phyloP scores from a whole-genome alignment of 352 stramenopile species.

The Phytopythium kandeliae region DNA sequence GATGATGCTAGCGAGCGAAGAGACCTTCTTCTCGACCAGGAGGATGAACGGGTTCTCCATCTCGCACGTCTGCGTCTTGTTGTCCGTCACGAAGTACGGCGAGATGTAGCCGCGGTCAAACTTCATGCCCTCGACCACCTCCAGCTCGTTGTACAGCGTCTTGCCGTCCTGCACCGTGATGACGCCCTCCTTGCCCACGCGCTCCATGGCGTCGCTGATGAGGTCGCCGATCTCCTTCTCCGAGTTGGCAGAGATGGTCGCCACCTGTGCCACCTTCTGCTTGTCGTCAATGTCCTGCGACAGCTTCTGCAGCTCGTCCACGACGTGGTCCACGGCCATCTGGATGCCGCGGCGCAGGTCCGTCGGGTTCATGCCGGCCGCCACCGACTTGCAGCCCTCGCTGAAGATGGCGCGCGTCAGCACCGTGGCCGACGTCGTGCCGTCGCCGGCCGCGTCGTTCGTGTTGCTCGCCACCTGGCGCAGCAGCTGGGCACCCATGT shows the following conservation, averaged over 20 bases:
- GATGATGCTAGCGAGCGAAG: constrained; percentile 94
- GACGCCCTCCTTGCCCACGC: constrained; percentile 98
- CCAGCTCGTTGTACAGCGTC: constrained; percentile 99
- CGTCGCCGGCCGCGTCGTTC: constrained; percentile 99
- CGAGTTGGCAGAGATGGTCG: constrained; percentile 99
- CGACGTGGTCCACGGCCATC: constrained; percentile 95
- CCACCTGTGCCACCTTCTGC: constrained; percentile 99
- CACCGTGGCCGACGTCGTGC: constrained; percentile 99
- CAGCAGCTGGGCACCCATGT: constrained; percentile 68
- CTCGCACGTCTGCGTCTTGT: constrained; percentile 98
- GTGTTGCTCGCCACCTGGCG: constrained; percentile 95
- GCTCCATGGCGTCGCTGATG: constrained; percentile 99
- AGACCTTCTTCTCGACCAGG: constrained; percentile 99
- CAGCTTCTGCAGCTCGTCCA: constrained; percentile 94
- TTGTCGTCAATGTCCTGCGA: constrained; percentile 97
- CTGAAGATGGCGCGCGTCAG: constrained; percentile 98
- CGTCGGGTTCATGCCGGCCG: constrained; percentile 99
- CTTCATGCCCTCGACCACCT: constrained; percentile 99
- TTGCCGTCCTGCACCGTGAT: constrained; percentile 99
- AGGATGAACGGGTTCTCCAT: constrained; percentile 99
- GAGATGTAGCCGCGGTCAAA: constrained; percentile 99
- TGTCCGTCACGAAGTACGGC: constrained; percentile 99
- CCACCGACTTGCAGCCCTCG: constrained; percentile 98
- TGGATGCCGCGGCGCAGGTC: constrained; percentile 98
- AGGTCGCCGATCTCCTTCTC: constrained; percentile 97